Conservation (phyloP, 768 basidiomycete genomes). For the Coprinopsis sp. region DNA sequence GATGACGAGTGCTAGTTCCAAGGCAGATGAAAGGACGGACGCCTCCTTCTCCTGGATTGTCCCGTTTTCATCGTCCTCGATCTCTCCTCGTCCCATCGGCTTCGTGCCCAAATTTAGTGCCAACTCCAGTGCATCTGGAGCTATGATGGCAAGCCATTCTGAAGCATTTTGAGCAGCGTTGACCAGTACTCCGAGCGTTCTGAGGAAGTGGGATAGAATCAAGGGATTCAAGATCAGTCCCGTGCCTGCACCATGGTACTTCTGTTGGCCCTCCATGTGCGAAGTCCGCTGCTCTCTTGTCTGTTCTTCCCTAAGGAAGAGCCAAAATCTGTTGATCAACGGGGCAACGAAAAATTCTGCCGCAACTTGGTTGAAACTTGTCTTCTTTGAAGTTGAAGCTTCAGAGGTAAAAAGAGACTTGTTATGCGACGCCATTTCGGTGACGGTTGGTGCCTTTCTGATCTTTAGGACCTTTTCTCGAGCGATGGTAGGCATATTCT, state of each 20-base stretch:
- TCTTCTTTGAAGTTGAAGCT: slow-evolving; percentile 13
- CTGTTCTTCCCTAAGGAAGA: slow-evolving; percentile 84
- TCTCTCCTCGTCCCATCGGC: slow-evolving; percentile 45
- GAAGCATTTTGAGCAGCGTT: slow-evolving; percentile 79
- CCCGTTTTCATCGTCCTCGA: slow-evolving; percentile 29
- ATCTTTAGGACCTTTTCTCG: slow-evolving; percentile 76
- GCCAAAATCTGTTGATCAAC: slow-evolving; percentile 91
- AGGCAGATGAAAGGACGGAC: slow-evolving; percentile 63
- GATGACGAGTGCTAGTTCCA: slow-evolving; percentile 75
- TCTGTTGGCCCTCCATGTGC: slow-evolving; percentile 45
- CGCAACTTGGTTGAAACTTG: slow-evolving; percentile 65
- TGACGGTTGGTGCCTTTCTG: slow-evolving; percentile 41
- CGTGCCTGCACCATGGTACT: slow-evolving; percentile 71
- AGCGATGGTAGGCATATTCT: slow-evolving; percentile 55
- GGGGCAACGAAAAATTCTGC: slow-evolving; percentile 88
- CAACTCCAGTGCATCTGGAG: slow-evolving; percentile 78
- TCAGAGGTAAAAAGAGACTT: background rate
- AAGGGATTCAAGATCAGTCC: slow-evolving; percentile 79
- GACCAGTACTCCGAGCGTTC: slow-evolving; percentile 72
- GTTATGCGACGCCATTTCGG: slow-evolving; percentile 30
- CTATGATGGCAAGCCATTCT: slow-evolving; percentile 77
- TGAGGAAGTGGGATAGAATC: slow-evolving; percentile 70
- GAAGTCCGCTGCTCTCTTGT: slow-evolving; percentile 68
- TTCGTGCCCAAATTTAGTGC: slow-evolving; percentile 74
- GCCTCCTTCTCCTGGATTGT: slow-evolving; percentile 52